phyloP scores from a whole-genome alignment of 2,329 filamentous ascomycete genomes.

The Parastagonospora avenae region DNA sequence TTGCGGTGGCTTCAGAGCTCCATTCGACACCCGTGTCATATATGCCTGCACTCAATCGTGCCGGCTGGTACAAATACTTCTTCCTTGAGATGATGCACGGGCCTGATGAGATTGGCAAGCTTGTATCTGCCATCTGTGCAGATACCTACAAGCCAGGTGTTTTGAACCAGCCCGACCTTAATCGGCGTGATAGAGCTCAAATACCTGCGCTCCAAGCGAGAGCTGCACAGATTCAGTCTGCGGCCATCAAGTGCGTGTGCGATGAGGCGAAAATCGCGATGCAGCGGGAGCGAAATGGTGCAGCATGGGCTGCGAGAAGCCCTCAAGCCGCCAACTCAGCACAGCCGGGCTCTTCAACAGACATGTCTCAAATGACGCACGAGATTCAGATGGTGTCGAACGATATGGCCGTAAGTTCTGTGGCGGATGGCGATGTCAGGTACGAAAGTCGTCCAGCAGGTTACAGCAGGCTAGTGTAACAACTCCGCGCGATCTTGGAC shows the following conservation, averaged over 20 bases:
- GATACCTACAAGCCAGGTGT: slow-evolving; percentile 40
- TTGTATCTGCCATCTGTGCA: slow-evolving; percentile 31
- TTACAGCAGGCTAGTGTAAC: slow-evolving; percentile 12
- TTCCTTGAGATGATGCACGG: slow-evolving; percentile 38
- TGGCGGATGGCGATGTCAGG: slow-evolving; percentile 14
- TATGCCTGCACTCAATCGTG: slow-evolving; percentile 42
- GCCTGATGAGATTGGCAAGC: slow-evolving; percentile 33
- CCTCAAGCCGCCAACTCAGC: background rate
- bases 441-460: slow-evolving; percentile 16
- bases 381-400: slow-evolving; percentile 23
- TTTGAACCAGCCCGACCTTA: slow-evolving; percentile 39
- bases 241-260: slow-evolving; percentile 34
- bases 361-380: slow-evolving; percentile 22
- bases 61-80: slow-evolving; percentile 45
- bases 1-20: slow-evolving; percentile 21
- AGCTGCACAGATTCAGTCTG: slow-evolving; percentile 29
- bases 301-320: background rate
- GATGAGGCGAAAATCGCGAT: slow-evolving; percentile 35
- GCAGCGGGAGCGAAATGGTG: slow-evolving; percentile 17
- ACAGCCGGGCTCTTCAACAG: slow-evolving; percentile 10
- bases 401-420: slow-evolving; percentile 18
- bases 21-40: slow-evolving; percentile 25
- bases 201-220: slow-evolving; percentile 27
- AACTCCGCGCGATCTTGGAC: background rate
- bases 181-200: slow-evolving; percentile 34